Percentiles rank a stretch among this genome's conserved stretches.
These are phyloP conservation scores for Colletotrichum ledebouriae DNA, from an alignment of 2,329 filamentous ascomycete species.

Conservation along the genomic window DNA sequence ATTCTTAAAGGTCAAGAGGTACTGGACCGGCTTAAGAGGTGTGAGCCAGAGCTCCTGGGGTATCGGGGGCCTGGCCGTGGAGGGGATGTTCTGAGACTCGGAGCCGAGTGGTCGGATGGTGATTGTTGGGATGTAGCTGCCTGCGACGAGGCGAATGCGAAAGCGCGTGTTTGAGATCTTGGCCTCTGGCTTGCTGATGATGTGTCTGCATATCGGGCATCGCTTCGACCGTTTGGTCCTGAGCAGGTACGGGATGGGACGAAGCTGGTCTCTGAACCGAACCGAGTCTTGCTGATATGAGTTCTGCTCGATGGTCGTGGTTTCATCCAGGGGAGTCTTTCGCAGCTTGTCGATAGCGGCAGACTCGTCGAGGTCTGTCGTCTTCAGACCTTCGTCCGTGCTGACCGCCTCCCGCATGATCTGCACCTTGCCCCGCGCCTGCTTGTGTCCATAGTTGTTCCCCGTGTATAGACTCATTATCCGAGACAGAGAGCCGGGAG, in stretches of 20 bases:
- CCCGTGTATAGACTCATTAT: conserved; percentile 93
- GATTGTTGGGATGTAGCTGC: conserved; percentile 88
- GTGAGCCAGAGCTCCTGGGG: conserved; percentile 60
- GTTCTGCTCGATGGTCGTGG: conserved; percentile 64
- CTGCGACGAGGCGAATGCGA: conserved; percentile 90
- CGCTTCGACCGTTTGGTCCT: conserved; percentile 95
- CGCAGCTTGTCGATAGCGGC: conserved; percentile 71
- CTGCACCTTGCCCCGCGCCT: conserved; percentile 72
- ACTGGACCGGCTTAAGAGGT: conserved; percentile 77
- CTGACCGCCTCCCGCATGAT: conserved; percentile 83
- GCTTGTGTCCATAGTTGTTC: conserved; percentile 73
- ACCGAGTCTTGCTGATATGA: conserved; percentile 64
- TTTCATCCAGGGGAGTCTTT: conserved; percentile 73
- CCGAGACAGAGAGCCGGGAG: conserved; percentile 84
- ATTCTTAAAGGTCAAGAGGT: conserved; percentile 91
- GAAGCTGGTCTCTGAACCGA: conserved; percentile 79
- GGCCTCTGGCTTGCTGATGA: conserved; percentile 92
- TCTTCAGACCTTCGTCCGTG: conserved; percentile 77
- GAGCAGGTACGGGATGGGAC: conserved; percentile 85
- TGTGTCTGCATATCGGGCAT: conserved; percentile 92
- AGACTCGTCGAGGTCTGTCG: conserved; percentile 73
- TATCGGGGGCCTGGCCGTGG: conserved; percentile 47
- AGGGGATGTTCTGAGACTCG: conserved; percentile 45
- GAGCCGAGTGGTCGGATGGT: conserved; percentile 74
- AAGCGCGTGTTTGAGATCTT: conserved; percentile 92